These are phyloP conservation scores for Elongisporangium undulatum DNA, from an alignment of 352 stramenopile genomes.

Conservation along the genomic window DNA sequence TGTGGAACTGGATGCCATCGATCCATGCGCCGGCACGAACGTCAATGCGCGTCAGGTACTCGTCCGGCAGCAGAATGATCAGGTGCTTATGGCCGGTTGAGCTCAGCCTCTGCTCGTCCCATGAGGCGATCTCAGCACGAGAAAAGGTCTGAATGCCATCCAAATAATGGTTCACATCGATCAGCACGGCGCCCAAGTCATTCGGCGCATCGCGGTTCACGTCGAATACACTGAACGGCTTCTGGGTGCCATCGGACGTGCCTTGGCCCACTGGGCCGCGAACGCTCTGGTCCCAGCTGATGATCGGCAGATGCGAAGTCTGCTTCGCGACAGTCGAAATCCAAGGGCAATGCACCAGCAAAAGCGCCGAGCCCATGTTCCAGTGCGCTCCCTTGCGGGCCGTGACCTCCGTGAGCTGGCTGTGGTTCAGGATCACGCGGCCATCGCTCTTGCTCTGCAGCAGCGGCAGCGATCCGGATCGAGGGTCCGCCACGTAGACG, in stretches of 20 bases:
- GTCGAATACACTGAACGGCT: conserved; percentile 18
- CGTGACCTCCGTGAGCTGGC: conserved; percentile 24
- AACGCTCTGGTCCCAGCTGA: conserved; percentile 39
- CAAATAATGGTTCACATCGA: conserved; percentile 37
- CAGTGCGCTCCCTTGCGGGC: conserved; percentile 37
- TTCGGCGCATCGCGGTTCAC: background rate
- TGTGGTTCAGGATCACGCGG: conserved; percentile 28
- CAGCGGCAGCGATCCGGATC: conserved; percentile 24
- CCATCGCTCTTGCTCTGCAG: conserved; percentile 14
- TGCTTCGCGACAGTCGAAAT: conserved; percentile 30
- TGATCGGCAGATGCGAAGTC: conserved; percentile 25
- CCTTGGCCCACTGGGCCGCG: conserved; percentile 42
- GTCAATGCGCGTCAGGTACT: conserved; percentile 53
- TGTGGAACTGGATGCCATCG: conserved; percentile 62
- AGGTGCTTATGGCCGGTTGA: conserved; percentile 29
- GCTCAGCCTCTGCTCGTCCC: conserved; percentile 11
- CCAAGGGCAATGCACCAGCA: conserved; percentile 50
- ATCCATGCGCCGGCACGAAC: conserved; percentile 57
- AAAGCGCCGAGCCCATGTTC: conserved; percentile 45
- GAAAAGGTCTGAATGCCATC: conserved; percentile 38
- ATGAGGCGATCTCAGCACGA: conserved; percentile 14
- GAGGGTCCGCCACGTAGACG: conserved; percentile 28
- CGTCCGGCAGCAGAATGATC: conserved; percentile 32
- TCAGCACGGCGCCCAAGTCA: conserved; percentile 38
- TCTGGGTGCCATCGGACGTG: conserved; percentile 33